phyloP scores from a whole-genome alignment of 2,329 filamentous ascomycete species.

The Phialophora chinensis region DNA sequence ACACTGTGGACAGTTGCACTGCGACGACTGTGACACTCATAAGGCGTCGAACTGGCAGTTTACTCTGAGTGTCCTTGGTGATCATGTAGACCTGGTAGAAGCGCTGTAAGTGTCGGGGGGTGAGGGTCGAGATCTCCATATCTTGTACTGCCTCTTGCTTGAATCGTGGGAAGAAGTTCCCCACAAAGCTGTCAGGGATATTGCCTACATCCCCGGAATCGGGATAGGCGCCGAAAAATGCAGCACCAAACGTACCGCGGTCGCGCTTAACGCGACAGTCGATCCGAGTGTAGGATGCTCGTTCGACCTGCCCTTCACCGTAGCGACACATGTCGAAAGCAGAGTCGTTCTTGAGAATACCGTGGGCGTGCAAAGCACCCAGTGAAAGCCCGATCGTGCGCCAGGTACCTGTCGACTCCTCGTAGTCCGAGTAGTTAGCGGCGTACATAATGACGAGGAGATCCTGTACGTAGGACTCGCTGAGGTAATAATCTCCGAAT shows the following conservation, averaged over 20 bases:
- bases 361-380: slow-evolving; percentile 17
- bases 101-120: slow-evolving; percentile 16
- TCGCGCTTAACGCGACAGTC: slow-evolving; percentile 20
- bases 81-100: slow-evolving; percentile 27
- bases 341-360: slow-evolving; percentile 17
- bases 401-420: slow-evolving; percentile 3
- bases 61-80: slow-evolving; percentile 24
- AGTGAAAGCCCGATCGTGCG: slow-evolving; percentile 15
- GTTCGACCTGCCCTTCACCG: slow-evolving; percentile 14
- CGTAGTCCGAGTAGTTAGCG: slow-evolving; percentile 14
- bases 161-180: slow-evolving; percentile 18
- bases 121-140: slow-evolving; percentile 5
- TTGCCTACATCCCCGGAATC: slow-evolving; percentile 2
- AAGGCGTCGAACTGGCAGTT: not conserved
- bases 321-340: slow-evolving; percentile 5
- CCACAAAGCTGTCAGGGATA: slow-evolving; percentile 1
- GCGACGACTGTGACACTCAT: slow-evolving; percentile 22
- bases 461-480: slow-evolving; percentile 18
- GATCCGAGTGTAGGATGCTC: slow-evolving; percentile 22
- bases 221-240: slow-evolving; percentile 16
- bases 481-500: slow-evolving; percentile 10
- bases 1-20: slow-evolving; percentile 22
- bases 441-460: slow-evolving; percentile 23
- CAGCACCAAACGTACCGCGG: not conserved
- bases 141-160: slow-evolving; percentile 17